Evolutionary conservation across 345 rosid species (phyloP).

Genomic region (Acer negundo): DNA sequence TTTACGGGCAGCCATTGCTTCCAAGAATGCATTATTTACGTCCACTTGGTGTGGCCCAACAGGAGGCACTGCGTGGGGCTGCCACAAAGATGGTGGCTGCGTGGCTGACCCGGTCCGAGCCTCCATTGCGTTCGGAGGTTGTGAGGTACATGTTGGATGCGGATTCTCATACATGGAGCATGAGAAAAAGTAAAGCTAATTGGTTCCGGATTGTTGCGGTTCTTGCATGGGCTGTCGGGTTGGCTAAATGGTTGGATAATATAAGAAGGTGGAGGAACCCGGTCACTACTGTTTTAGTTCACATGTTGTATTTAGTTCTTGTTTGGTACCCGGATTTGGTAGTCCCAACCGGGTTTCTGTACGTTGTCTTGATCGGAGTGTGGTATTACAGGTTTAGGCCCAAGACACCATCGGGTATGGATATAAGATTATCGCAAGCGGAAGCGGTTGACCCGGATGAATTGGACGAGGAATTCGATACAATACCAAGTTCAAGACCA

Average conservation of each 20-base stretch:
- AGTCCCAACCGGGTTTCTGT: conserved; percentile 86
- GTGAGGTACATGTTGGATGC: conserved; percentile 94
- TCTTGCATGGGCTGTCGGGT: conserved; percentile 89
- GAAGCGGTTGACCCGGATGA: conserved; percentile 85
- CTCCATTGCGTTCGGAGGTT: conserved; percentile 83
- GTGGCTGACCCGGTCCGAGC: conserved; percentile 88
- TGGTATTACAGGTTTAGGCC: conserved; percentile 95
- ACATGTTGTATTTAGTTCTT: conserved; percentile 75
- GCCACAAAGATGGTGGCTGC: conserved; percentile 86
- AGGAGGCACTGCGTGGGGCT: conserved; percentile 89
- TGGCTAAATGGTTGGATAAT: conserved; percentile 87
- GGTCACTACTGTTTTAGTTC: conserved; percentile 81
- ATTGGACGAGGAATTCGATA: conserved; percentile 90
- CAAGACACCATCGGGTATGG: conserved; percentile 93
- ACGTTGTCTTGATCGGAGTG: conserved; percentile 76
- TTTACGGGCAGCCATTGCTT: conserved; percentile 83
- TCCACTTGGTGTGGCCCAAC: conserved; percentile 92
- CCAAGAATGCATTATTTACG: conserved; percentile 94
- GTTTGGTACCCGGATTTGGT: conserved; percentile 96
- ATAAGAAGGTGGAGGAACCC: conserved; percentile 87
- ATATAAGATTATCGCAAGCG: conserved; percentile 79
- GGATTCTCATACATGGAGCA: conserved; percentile 96
- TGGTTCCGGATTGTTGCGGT: conserved; percentile 95
- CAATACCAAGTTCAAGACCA: conserved; percentile 80
- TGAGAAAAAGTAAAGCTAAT: conserved; percentile 93